Evolutionary conservation across 345 rosid species (phyloP).

Genomic region (Syzygium oleosum): DNA sequence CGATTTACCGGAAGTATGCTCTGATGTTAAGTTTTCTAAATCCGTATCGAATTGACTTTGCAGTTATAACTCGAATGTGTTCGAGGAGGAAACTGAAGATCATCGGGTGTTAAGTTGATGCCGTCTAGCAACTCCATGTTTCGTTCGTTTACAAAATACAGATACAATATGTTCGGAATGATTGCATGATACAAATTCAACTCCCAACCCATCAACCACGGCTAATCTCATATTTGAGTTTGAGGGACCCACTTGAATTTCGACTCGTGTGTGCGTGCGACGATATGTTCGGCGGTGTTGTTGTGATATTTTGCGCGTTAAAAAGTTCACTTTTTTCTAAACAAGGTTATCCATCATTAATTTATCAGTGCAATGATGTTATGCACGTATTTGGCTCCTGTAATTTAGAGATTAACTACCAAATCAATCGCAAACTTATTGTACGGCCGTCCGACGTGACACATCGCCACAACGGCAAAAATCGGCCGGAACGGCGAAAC

Average conservation of each 20-base stretch:
- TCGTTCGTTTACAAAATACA: rapidly evolving
- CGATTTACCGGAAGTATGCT: not conserved
- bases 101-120: not conserved
- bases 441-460: rapidly evolving
- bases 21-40: not conserved
- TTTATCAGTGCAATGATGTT: not conserved
- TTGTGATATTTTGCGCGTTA: not conserved
- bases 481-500: rapidly evolving
- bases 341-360: not conserved
- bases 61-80: not conserved
- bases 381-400: not conserved
- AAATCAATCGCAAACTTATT: not conserved
- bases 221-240: not conserved
- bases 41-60: not conserved
- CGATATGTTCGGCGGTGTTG: rapidly evolving
- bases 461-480: not conserved
- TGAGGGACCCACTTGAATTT: not conserved
- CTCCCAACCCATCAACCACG: rapidly evolving
- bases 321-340: not conserved
- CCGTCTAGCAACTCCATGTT: rapidly evolving
- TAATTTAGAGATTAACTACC: not conserved
- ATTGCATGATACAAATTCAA: not conserved
- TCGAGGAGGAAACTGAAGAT: not conserved
- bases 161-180: not conserved
- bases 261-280: not conserved